phyloP scores from a whole-genome alignment of 2,329 filamentous ascomycete species.

The Clarireedia hainanense region DNA sequence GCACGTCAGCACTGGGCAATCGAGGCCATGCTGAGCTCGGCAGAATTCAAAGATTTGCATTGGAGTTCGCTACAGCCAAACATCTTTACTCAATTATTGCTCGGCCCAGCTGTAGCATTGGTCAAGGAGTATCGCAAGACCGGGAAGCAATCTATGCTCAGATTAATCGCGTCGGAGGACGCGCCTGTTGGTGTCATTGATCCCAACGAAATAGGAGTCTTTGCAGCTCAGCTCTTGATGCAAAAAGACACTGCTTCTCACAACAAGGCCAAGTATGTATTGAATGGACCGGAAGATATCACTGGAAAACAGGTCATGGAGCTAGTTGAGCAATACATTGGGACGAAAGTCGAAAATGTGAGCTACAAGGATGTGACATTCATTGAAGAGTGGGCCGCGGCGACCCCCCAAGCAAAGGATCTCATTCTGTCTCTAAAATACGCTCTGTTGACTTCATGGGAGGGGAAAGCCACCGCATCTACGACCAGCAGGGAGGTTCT shows the following conservation, averaged over 20 bases:
- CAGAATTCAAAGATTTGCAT: slow-evolving; percentile 30
- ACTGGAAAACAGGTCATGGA: slow-evolving; percentile 30
- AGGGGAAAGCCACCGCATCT: neutral
- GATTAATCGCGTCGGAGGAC: slow-evolving; percentile 26
- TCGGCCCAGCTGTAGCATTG: slow-evolving; percentile 24
- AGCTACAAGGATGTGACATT: slow-evolving; percentile 27
- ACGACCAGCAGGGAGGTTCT: slow-evolving; percentile 4
- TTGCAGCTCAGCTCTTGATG: slow-evolving; percentile 32
- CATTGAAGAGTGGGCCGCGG: neutral
- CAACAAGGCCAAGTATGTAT: slow-evolving; percentile 30
- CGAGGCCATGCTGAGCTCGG: slow-evolving; percentile 31
- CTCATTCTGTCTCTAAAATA: neutral
- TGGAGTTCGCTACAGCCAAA: slow-evolving; percentile 37
- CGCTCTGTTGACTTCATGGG: neutral
- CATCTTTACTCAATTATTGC: slow-evolving; percentile 21
- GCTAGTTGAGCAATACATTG: slow-evolving; percentile 32
- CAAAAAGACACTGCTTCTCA: slow-evolving; percentile 27
- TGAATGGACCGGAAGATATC: slow-evolving; percentile 35
- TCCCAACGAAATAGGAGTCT: slow-evolving; percentile 29
- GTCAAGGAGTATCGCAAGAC: slow-evolving; percentile 31
- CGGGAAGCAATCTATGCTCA: slow-evolving; percentile 27
- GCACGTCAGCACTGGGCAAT: slow-evolving; percentile 35
- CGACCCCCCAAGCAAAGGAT: neutral
- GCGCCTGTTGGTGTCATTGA: slow-evolving; percentile 29
- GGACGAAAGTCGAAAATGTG: slow-evolving; percentile 24